A percentile compares a stretch with the other conserved stretches of the same genome.
phyloP scores from a whole-genome alignment of 371 early-diverging fungal species.

The Rhizopus microsporus region DNA sequence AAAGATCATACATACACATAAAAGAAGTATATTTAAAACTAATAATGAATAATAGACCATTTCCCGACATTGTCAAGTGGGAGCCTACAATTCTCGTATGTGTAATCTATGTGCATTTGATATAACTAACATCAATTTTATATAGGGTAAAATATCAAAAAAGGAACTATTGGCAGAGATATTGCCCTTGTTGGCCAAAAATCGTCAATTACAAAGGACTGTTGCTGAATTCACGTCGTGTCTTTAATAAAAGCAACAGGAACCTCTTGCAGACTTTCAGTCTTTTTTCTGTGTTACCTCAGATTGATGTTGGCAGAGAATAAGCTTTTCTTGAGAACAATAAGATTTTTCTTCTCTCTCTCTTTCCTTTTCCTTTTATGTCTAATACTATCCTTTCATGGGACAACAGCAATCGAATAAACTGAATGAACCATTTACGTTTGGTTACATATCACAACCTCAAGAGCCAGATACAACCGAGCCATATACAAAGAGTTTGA shows the following conservation, averaged over 20 bases:
- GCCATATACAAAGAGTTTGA: background rate
- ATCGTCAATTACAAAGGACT: conserved; percentile 49
- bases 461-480: background rate
- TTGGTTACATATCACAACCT: conserved; percentile 35
- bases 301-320: background rate
- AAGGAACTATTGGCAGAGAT: conserved; percentile 50
- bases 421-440: conserved; percentile 36
- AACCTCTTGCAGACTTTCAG: conserved; percentile 18
- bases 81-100: conserved; percentile 31
- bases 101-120: background rate
- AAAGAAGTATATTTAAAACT: conserved; percentile 4
- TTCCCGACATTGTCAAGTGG: conserved; percentile 25
- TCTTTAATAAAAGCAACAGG: conserved; percentile 5
- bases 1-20: conserved; percentile 12
- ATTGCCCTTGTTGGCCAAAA: conserved; percentile 33
- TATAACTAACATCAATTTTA: background rate
- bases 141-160: conserved; percentile 41
- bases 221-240: conserved; percentile 38
- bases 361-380: conserved; percentile 3
- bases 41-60: conserved; percentile 7
- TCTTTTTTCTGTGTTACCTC: conserved; percentile 13
- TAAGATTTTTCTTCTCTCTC: conserved; percentile 6
- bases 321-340: conserved; percentile 11
- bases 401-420: conserved; percentile 38
- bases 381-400: conserved; percentile 6